Conservation (phyloP, 2,329 filamentous ascomycete genomes). For the Oidium heveae region DNA sequence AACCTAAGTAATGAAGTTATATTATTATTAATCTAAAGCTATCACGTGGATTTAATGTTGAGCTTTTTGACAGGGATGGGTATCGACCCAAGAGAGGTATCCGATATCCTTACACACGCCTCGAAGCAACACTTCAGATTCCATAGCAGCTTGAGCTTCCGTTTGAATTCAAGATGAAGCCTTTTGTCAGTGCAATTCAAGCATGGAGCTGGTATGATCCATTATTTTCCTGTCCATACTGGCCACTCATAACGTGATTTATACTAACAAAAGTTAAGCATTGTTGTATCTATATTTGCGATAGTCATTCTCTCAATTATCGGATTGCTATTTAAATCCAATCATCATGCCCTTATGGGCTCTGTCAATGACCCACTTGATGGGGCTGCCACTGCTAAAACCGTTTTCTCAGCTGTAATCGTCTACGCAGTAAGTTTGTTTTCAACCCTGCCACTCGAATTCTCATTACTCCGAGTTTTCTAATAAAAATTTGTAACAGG, state of each 20-base stretch:
- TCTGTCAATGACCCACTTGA: slow-evolving; percentile 42
- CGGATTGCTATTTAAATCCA: slow-evolving; percentile 48
- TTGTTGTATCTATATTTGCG: slow-evolving; percentile 40
- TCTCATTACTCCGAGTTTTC: too few relatives aligned
- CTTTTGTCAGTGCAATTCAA: slow-evolving; percentile 71
- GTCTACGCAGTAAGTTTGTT: slow-evolving; percentile 55
- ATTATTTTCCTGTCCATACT: slow-evolving; percentile 1
- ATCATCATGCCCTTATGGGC: slow-evolving; percentile 67
- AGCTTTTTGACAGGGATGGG: too few relatives aligned
- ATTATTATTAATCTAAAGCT: too few relatives aligned
- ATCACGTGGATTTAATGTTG: too few relatives aligned
- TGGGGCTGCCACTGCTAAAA: slow-evolving; percentile 52
- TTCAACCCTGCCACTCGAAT: not conserved
- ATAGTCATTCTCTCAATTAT: slow-evolving; percentile 38
- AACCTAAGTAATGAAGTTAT: too few relatives aligned
- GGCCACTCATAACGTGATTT: too few relatives aligned
- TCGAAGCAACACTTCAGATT: too few relatives aligned
- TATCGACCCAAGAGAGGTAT: too few relatives aligned
- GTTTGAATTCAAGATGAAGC: slow-evolving; percentile 42
- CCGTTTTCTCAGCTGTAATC: slow-evolving; percentile 67
- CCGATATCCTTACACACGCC: too few relatives aligned
- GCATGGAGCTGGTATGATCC: slow-evolving; percentile 72
- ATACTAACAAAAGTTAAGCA: slow-evolving; percentile 24
- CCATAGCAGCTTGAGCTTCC: too few relatives aligned
- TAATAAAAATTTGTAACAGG: slow-evolving; percentile 22